Base-by-base conservation (phyloP, 2,329 filamentous ascomycete genomes). In the Aaosphaeria arxii region DNA sequence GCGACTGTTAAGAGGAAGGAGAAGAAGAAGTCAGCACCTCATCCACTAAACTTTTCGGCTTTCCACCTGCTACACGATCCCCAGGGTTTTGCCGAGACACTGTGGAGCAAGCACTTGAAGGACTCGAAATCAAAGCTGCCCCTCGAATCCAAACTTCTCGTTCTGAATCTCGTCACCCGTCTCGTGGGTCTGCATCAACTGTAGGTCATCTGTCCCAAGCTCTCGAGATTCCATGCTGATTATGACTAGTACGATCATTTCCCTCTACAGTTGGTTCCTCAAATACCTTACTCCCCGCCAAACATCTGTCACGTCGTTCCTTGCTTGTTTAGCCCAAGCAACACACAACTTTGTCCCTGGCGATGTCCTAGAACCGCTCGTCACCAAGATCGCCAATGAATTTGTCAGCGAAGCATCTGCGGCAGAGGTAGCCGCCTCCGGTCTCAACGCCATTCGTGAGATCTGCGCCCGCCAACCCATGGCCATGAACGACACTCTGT, bases 321-420 rank as follows among this genome's bases (percentile, higher is more conserved):
- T 99, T 48, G 94, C 94, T 9, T 95, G 87, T 7, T 79, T 97
- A 47, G 94, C 94, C 0, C 94, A 97, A 74, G 88, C 89, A 4
- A 91, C 90, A 6, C 94, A 99, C 68, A 88, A 86, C 54, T 80
- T 96, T 35, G 91, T 99, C 0, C 94, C 94, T 0, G 92, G 92
- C 0, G 94, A 99, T 76, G 88, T 86, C 0, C 77, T 99, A 7
- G 91, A 97, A 68, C 92, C 94, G 0, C 75, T 97, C 4, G 78
- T 99, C 2, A 86, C 90, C 68, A 97, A 96, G 74, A 97, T 99
- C 61, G 92, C 94, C 31, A 96, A 97, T 64, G 94, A 99, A 69
- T 99, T 99, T 64, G 92, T 99, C 2, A 96, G 91, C 0, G 94
- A 99, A 73, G 94, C 90, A 1, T 85, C 91, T 0, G 91, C 94